Conservation (phyloP, 139 green algal species). For the Tetradesmus obliquus region DNA sequence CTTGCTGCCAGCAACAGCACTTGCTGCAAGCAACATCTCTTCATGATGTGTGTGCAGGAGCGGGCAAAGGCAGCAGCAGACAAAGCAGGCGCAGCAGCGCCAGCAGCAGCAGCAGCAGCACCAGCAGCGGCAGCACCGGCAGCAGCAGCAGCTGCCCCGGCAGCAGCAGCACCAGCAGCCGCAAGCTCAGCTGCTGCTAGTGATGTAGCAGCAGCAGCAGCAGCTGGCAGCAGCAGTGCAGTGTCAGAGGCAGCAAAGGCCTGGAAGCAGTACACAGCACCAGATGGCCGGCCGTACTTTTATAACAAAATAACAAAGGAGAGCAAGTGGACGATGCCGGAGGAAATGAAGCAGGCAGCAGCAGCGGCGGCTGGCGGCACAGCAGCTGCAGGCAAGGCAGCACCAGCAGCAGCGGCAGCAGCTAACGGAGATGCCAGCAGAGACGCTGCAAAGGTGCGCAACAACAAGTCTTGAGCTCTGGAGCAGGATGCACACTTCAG, state of each 20-base stretch:
- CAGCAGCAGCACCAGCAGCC: neutral
- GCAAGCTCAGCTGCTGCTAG: neutral
- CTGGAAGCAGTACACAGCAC: constrained; percentile 93
- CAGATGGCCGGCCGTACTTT: constrained; percentile 94
- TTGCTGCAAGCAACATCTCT: neutral
- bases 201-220: constrained; percentile 18
- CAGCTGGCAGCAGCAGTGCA: neutral
- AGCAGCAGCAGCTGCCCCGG: neutral
- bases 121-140: constrained; percentile 23
- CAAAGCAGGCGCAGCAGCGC: constrained; percentile 30
- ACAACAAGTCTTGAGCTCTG: neutral
- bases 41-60: constrained; percentile 30
- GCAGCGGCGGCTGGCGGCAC: constrained; percentile 11
- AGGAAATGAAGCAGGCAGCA: constrained; percentile 71
- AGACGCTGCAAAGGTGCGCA: neutral
- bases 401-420: constrained; percentile 18
- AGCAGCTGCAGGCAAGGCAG: neutral
- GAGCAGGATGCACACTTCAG: neutral
- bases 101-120: neutral
- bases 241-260: constrained; percentile 10
- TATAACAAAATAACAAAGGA: constrained; percentile 88
- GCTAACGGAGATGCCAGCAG: neutral
- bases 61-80: constrained; percentile 19
- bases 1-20: neutral
- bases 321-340: constrained; percentile 93